Conservation (phyloP, 164 flowering plant genomes). For the Vitis cinerea region DNA sequence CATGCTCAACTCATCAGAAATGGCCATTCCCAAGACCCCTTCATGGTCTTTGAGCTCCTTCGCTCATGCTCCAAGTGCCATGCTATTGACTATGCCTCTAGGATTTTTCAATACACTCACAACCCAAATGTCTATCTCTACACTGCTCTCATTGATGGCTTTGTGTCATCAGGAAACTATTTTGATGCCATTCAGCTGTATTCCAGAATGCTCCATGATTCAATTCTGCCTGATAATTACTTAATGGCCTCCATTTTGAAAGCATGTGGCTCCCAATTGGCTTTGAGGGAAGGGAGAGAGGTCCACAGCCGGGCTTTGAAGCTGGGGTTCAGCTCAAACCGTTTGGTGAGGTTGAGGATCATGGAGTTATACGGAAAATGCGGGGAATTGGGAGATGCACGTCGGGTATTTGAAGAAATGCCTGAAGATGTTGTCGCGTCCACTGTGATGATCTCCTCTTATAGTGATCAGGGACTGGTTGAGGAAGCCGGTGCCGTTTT, state of each 20-base stretch:
- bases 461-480: constrained; percentile 20
- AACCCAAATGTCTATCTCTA: constrained; percentile 37
- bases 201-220: constrained; percentile 19
- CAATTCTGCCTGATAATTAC: constrained; percentile 22
- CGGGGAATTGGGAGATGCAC: constrained; percentile 30
- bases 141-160: constrained; percentile 40
- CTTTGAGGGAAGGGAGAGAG: constrained; percentile 22
- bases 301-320: constrained; percentile 39
- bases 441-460: constrained; percentile 31
- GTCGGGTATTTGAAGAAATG: constrained; percentile 23
- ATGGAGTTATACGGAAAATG: constrained; percentile 36
- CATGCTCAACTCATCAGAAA: constrained; percentile 29
- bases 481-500: constrained; percentile 25
- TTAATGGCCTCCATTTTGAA: constrained; percentile 25
- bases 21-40: constrained; percentile 26
- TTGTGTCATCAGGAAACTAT: constrained; percentile 18
- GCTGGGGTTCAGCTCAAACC: constrained; percentile 19
- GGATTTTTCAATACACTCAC: constrained; percentile 18
- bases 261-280: constrained; percentile 25
- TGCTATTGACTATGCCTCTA: constrained; percentile 31
- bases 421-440: constrained; percentile 32
- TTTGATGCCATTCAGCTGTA: constrained; percentile 25
- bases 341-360: constrained; percentile 24
- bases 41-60: constrained; percentile 32
- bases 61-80: constrained; percentile 24